Base-by-base conservation (phyloP, 176 grass and related monocot genomes). In the Avena atlantica region DNA sequence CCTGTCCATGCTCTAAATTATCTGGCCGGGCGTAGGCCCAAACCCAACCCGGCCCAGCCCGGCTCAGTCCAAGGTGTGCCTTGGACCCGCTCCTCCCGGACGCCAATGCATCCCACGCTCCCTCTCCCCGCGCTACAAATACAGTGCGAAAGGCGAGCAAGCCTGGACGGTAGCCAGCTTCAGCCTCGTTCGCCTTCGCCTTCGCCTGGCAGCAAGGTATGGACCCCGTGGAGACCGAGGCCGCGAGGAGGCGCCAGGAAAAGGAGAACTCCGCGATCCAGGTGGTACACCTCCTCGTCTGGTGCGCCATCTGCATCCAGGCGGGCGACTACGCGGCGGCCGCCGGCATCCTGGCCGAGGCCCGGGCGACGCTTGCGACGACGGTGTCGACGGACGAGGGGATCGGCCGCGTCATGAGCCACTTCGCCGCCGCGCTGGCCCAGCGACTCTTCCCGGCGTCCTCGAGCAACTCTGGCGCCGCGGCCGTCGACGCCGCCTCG, bases 401-500 rank as follows among this genome's bases (percentile, higher is more conserved):
- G 19, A 95, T 98, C 20, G 93, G 95, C 8, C 92, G 92, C 20
- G 86, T 98, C 8, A 86, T 79, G 6, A 77, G 12, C 1, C 92
- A 95, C 84, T 98, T 98, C 83, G 84, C 84, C 3, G 90, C 88
- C 42, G 95, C 95, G 1, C 59, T 98, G 1, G 73, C 82, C 10
- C 84, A 83, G 10, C 93, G 93, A 21, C 78, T 98, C 17, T 98
- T 91, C 55, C 72, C 83, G 12, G 62, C 70, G 27, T 70, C 64
- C 63, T 75, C 81, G 19, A 42, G 70, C n/a, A 10, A 40, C 15
- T 8, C 16, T 10, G 24, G 23, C 47, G 27, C 29, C 53, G 34
- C 5, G 31, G 2, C 0, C 58, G 31, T 34, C 31, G 1, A 17
- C 48, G 0, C 27, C 42, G 0, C 42, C 91, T 0, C 23, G 61